Base-by-base conservation (phyloP, 2,329 filamentous ascomycete genomes). In the Diaporthe longicolla region DNA sequence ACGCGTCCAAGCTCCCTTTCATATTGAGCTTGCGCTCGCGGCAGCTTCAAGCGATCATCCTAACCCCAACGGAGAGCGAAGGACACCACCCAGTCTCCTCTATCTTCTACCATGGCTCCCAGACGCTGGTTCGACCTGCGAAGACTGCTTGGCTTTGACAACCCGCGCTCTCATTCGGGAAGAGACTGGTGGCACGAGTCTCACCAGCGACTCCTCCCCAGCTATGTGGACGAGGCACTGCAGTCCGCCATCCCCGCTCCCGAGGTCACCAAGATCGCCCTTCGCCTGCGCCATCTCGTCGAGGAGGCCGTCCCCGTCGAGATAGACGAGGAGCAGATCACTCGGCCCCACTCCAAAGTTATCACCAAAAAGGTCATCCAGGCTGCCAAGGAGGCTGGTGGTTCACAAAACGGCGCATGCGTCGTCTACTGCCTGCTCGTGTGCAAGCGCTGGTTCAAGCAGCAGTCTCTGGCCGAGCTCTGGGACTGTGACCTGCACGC, bases 251-350 rank as follows among this genome's bases (percentile, higher is more conserved):
- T 96, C 48, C 90, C 94, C 1, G 88, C 95, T 17, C 87, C 89
- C 74, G 93, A 97, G 79, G 95, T 98, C 76, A 98, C 96, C 75
- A 95, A 95, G 81, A 89, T 97, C 72, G 96, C 95, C 35, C 89
- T 99, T 21, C 94, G 95, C 73, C 87, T 99, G 77, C 97, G 96
- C 79, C 95, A 97, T 81, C 91, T 98, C 78, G 92, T 99, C 79
- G 95, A 98, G 83, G 90, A 95, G 81, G 93, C 95, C 72, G 90
- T 99, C 35, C 94, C 96, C 1, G 98, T 94, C 85, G 97, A 99
- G 83, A 88, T 99, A 52, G 93, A 97, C 73, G 91, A 94, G 80
- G 87, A 87, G 7, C 86, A 90, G 72, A 88, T 99, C 80, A 97
- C 93, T 5, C 89, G 88, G 68, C 91, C 96, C 3, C 95, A 98